These are phyloP conservation scores for Parafenestella ontariensis DNA, from an alignment of 2,329 filamentous ascomycete genomes.

Conservation along the genomic window DNA sequence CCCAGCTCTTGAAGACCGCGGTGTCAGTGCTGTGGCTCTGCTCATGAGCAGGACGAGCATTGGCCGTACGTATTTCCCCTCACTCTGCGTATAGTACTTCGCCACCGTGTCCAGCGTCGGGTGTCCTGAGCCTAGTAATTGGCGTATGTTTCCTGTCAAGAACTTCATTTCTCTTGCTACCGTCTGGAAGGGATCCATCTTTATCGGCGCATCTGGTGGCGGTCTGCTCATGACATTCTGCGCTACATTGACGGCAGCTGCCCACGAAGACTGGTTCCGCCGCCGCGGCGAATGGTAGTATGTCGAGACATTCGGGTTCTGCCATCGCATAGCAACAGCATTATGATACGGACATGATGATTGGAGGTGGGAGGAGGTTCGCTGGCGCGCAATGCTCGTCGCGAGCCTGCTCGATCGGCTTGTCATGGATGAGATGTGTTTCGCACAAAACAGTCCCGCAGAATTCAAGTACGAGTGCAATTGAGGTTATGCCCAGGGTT, in stretches of 20 bases:
- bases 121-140: slow-evolving; percentile 92
- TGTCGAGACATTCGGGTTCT: slow-evolving; percentile 28
- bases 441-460: slow-evolving; percentile 4
- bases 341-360: slow-evolving; percentile 33
- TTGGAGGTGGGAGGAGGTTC: slow-evolving; percentile 28
- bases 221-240: slow-evolving; percentile 74
- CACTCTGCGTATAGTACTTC: slow-evolving; percentile 96
- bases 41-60: slow-evolving; percentile 97
- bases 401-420: slow-evolving; percentile 47
- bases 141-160: slow-evolving; percentile 89
- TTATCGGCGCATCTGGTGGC: slow-evolving; percentile 68
- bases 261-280: slow-evolving; percentile 71
- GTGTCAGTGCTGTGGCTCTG: slow-evolving; percentile 84
- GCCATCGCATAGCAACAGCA: slow-evolving; percentile 5
- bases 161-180: slow-evolving; percentile 98
- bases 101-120: slow-evolving; percentile 92
- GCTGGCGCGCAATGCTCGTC: slow-evolving; percentile 37
- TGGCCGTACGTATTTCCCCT: slow-evolving; percentile 96
- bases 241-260: slow-evolving; percentile 71
- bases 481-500: slow-evolving; percentile 26
- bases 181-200: slow-evolving; percentile 84
- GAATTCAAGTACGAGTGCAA: slow-evolving; percentile 22
- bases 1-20: slow-evolving; percentile 52
- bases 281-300: slow-evolving; percentile 51
- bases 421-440: slow-evolving; percentile 34